These are phyloP conservation scores for Laguncularia racemosa DNA, from an alignment of 345 rosid genomes.

Conservation along the genomic window DNA sequence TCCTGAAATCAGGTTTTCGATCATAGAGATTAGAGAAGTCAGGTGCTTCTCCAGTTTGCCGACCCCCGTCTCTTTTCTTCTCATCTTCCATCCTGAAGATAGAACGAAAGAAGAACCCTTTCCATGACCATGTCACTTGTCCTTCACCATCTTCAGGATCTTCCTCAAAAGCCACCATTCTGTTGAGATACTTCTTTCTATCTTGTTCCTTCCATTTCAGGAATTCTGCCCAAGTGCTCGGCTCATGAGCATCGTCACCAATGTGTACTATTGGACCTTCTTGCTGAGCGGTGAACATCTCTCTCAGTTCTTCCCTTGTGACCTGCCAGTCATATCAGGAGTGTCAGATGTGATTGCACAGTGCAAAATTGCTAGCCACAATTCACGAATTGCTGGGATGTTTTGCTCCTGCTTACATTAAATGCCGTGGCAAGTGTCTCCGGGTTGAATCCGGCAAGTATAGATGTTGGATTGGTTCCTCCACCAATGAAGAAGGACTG, in stretches of 20 bases:
- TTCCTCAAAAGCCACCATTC: slow-evolving; percentile 28
- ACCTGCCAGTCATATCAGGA: slow-evolving; percentile 25
- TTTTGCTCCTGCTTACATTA: slow-evolving; percentile 37
- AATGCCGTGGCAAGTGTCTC: slow-evolving; percentile 64
- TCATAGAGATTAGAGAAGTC: slow-evolving; percentile 61
- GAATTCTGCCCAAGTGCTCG: slow-evolving; percentile 50
- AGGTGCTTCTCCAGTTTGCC: slow-evolving; percentile 23
- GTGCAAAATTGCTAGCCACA: too few relatives aligned
- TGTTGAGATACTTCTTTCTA: slow-evolving; percentile 45
- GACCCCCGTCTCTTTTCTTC: not conserved
- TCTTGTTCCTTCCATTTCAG: slow-evolving; percentile 37
- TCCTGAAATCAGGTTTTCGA: slow-evolving; percentile 38
- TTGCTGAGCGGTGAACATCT: slow-evolving; percentile 27
- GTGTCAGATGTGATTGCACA: too few relatives aligned
- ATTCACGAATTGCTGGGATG: too few relatives aligned
- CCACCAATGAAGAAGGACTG: slow-evolving; percentile 90
- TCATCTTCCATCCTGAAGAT: slow-evolving; percentile 17
- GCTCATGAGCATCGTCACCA: slow-evolving; percentile 22
- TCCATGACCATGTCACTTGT: slow-evolving; percentile 44
- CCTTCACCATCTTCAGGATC: slow-evolving; percentile 19
- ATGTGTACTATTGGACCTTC: slow-evolving; percentile 62
- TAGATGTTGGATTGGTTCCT: slow-evolving; percentile 48
- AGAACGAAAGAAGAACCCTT: slow-evolving; percentile 26
- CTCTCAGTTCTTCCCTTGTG: slow-evolving; percentile 27
- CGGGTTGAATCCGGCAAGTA: slow-evolving; percentile 56